Evolutionary conservation across 345 rosid genomes (phyloP).

Genomic region (Clarkia xantiana): DNA sequence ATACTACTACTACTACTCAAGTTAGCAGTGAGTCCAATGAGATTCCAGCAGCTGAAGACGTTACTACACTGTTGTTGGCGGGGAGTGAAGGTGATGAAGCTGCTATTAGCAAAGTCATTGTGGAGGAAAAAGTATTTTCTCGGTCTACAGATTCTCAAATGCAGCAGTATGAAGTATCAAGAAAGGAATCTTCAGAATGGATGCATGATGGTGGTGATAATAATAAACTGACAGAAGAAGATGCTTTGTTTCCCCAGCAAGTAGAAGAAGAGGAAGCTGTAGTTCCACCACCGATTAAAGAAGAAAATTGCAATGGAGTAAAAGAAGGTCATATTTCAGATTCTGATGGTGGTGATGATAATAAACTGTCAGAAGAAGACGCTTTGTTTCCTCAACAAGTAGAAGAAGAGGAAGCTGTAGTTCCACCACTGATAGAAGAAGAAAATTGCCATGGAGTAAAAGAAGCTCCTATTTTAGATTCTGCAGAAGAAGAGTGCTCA

Average conservation of each 20-base stretch:
- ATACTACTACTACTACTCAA: not conserved
- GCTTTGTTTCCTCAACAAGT: constrained; percentile 10
- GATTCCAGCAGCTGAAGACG: not conserved
- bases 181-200: constrained; percentile 8
- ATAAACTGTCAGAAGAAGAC: too few relatives aligned
- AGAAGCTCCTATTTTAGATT: too few relatives aligned
- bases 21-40: not conserved
- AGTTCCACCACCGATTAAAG: too few relatives aligned
- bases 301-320: too few relatives aligned
- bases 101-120: not conserved
- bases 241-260: constrained; percentile 15
- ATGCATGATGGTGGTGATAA: not conserved
- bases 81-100: not conserved
- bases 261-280: constrained; percentile 8
- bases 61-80: not conserved
- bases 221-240: too few relatives aligned
- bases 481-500: constrained; percentile 5
- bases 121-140: constrained; percentile 1
- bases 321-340: too few relatives aligned
- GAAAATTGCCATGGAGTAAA: too few relatives aligned
- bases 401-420: constrained; percentile 7
- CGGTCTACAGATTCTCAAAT: constrained; percentile 1
- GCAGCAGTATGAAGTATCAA: constrained; percentile 8
- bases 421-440: constrained; percentile 5
- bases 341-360: not conserved